A percentile compares a stretch with the other conserved stretches of the same genome.
These are phyloP conservation scores for Tubosaeta sp. DNA, from an alignment of 768 basidiomycete genomes.

Conservation along the genomic window DNA sequence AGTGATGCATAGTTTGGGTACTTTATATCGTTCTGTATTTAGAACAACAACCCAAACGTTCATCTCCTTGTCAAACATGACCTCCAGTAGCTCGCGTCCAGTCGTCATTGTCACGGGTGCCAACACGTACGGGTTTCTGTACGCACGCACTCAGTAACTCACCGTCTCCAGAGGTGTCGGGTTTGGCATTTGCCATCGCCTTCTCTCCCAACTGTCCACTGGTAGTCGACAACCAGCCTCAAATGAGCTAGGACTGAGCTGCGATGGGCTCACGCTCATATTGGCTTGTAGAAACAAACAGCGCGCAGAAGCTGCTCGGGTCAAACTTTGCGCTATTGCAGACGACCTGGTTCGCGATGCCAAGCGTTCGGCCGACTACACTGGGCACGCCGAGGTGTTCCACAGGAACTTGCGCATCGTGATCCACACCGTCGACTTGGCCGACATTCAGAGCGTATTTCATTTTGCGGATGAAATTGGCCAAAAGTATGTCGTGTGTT, in stretches of 20 bases:
- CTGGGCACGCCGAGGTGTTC: conserved; percentile 55
- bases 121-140: conserved; percentile 46
- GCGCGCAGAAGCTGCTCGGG: conserved; percentile 59
- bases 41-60: no score
- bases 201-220: conserved; percentile 64
- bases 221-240: conserved; percentile 32
- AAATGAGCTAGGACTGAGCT: conserved; percentile 26
- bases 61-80: conserved; percentile 26
- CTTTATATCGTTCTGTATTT: no score
- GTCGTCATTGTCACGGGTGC: conserved; percentile 69
- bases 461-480: conserved; percentile 54
- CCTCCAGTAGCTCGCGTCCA: conserved; percentile 30
- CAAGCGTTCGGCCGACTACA: conserved; percentile 34
- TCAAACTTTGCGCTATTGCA: conserved; percentile 48
- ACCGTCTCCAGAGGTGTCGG: conserved; percentile 70
- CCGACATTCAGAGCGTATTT: conserved; percentile 55
- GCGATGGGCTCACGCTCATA: conserved; percentile 64
- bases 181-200: conserved; percentile 76
- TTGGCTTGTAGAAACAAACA: conserved; percentile 72
- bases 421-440: conserved; percentile 63
- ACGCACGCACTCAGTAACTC: conserved; percentile 1
- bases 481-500: conserved; percentile 42
- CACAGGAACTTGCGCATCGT: conserved; percentile 55
- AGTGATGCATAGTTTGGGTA: conserved; percentile 26
- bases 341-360: conserved; percentile 49